A percentile compares a stretch with the other conserved stretches of the same genome.
These are phyloP conservation scores for Madurella fahalii DNA, from an alignment of 2,329 filamentous ascomycete genomes.

Conservation along the genomic window DNA sequence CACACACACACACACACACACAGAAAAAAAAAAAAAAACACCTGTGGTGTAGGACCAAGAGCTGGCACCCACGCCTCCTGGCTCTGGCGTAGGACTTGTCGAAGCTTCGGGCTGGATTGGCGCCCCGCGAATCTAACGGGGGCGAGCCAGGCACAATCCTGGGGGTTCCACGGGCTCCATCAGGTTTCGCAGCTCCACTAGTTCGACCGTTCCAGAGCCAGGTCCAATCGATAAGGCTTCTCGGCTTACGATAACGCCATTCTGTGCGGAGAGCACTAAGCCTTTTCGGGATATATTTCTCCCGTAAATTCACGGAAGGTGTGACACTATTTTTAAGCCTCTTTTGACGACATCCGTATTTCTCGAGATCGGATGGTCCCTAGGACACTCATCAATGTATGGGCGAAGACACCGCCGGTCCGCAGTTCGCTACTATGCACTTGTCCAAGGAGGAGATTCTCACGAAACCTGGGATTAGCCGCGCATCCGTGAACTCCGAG, in stretches of 20 bases:
- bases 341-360: slow-evolving; percentile 13
- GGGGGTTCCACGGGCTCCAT: neutral
- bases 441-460: neutral
- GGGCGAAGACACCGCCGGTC: too few relatives aligned
- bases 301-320: neutral
- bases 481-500: neutral
- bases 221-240: neutral
- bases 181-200: neutral
- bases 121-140: neutral
- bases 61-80: neutral
- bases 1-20: too few relatives aligned
- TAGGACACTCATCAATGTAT: neutral
- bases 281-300: neutral
- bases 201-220: neutral
- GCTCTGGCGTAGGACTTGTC: slow-evolving; percentile 2
- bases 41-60: neutral
- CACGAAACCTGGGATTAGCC: neutral
- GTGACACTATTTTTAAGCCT: slow-evolving; percentile 12
- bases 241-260: neutral
- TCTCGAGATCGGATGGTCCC: neutral
- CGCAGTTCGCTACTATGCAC: neutral
- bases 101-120: neutral
- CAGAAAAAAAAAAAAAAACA: too few relatives aligned
- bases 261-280: neutral
- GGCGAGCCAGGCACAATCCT: too few relatives aligned